Conservation (phyloP, 2,329 filamentous ascomycete species). For the Fusarium aywerte region DNA sequence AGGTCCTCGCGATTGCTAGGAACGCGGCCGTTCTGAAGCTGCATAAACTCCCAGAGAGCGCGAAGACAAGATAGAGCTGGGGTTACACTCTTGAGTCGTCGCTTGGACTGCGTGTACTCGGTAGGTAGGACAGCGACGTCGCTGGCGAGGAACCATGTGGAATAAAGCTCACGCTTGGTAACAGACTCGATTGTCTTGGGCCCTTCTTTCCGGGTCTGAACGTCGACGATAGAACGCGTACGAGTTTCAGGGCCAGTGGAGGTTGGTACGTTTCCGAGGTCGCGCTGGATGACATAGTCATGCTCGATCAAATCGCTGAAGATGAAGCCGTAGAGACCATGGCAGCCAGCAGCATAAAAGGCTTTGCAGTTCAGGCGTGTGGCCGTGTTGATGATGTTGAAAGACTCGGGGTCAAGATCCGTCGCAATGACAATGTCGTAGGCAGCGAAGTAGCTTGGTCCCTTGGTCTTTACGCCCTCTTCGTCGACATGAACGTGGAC, state of each 20-base stretch:
- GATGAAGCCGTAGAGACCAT: slow-evolving; percentile 94
- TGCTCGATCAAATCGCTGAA: slow-evolving; percentile 94
- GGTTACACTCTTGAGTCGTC: slow-evolving; percentile 79
- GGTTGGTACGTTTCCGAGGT: slow-evolving; percentile 78
- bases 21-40: slow-evolving; percentile 62
- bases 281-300: slow-evolving; percentile 87
- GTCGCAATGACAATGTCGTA: slow-evolving; percentile 93
- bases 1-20: slow-evolving; percentile 74
- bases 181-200: slow-evolving; percentile 82
- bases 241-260: slow-evolving; percentile 73
- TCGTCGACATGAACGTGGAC: slow-evolving; percentile 80
- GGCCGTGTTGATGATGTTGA: slow-evolving; percentile 85
- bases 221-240: slow-evolving; percentile 79
- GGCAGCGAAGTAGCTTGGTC: slow-evolving; percentile 76
- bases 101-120: slow-evolving; percentile 73
- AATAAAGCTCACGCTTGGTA: slow-evolving; percentile 91
- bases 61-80: slow-evolving; percentile 87
- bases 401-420: slow-evolving; percentile 79
- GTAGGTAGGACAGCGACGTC: slow-evolving; percentile 77
- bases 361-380: slow-evolving; percentile 81
- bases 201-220: slow-evolving; percentile 76
- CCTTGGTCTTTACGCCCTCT: slow-evolving; percentile 72
- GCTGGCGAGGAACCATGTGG: slow-evolving; percentile 84
- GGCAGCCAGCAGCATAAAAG: slow-evolving; percentile 88
- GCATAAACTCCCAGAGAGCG: slow-evolving; percentile 85